phyloP scores from a whole-genome alignment of 2,329 filamentous ascomycete genomes.

The Colletotrichum abscissum region DNA sequence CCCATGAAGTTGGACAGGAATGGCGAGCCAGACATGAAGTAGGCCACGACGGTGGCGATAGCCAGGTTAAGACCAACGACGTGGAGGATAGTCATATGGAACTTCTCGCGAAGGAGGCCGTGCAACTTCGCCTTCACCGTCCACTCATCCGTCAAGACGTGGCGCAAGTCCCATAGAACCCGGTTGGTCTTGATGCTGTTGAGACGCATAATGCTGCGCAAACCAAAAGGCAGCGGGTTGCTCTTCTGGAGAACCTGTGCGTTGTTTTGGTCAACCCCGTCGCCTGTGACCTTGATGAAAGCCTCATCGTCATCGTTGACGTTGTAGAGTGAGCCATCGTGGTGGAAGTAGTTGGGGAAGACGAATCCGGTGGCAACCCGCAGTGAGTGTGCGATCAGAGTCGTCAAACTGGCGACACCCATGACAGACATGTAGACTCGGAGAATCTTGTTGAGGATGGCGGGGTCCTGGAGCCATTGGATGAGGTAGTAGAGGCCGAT shows the following conservation, averaged over 20 bases:
- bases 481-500: slow-evolving; percentile 87
- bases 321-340: slow-evolving; percentile 55
- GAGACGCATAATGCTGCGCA: slow-evolving; percentile 32
- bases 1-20: slow-evolving; percentile 86
- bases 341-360: slow-evolving; percentile 78
- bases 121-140: slow-evolving; percentile 61
- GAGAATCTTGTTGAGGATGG: slow-evolving; percentile 84
- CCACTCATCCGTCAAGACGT: slow-evolving; percentile 64
- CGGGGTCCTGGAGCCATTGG: slow-evolving; percentile 86
- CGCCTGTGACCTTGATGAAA: slow-evolving; percentile 43
- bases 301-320: slow-evolving; percentile 54
- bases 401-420: slow-evolving; percentile 80
- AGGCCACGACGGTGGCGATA: slow-evolving; percentile 66
- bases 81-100: slow-evolving; percentile 66
- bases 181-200: slow-evolving; percentile 29
- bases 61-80: slow-evolving; percentile 67
- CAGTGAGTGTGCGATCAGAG: slow-evolving; percentile 78
- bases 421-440: slow-evolving; percentile 85
- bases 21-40: slow-evolving; percentile 71
- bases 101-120: slow-evolving; percentile 58
- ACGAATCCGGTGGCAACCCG: slow-evolving; percentile 73
- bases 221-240: slow-evolving; percentile 44
- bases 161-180: slow-evolving; percentile 62
- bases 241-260: slow-evolving; percentile 36
- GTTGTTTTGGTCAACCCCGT: neutral